Conservation (phyloP, 2,329 filamentous ascomycete species). For the Ilyonectria sp. region DNA sequence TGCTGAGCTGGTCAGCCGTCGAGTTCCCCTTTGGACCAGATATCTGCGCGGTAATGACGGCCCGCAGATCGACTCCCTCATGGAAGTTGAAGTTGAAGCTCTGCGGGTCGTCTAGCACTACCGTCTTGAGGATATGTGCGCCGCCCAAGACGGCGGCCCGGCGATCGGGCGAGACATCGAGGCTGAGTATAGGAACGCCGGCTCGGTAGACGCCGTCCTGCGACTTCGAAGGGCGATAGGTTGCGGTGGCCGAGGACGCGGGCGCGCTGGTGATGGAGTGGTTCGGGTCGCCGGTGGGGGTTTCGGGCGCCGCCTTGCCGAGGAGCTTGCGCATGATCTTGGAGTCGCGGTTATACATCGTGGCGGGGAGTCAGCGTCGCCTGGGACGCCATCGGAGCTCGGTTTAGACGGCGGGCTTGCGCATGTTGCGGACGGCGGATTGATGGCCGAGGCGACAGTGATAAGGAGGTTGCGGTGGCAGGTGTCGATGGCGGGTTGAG, state of each 20-base stretch:
- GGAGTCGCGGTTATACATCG: conserved; percentile 68
- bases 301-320: conserved; percentile 66
- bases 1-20: conserved; percentile 71
- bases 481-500: not conserved
- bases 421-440: conserved; percentile 34
- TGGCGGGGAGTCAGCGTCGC: conserved; percentile 47
- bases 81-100: conserved; percentile 60
- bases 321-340: conserved; percentile 75
- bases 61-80: conserved; percentile 72
- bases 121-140: conserved; percentile 72
- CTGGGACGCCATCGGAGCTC: conserved; percentile 53
- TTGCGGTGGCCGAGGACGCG: conserved; percentile 52
- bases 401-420: conserved; percentile 33
- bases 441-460: not conserved
- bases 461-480: conserved; percentile 16
- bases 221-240: conserved; percentile 68
- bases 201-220: conserved; percentile 70
- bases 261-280: conserved; percentile 63
- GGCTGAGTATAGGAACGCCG: conserved; percentile 67
- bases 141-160: conserved; percentile 71
- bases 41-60: conserved; percentile 65
- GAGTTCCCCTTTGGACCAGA: conserved; percentile 59
- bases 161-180: conserved; percentile 72
- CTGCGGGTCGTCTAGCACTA: conserved; percentile 66
- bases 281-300: conserved; percentile 58